A percentile compares a stretch with the other conserved stretches of the same genome.
phyloP scores from a whole-genome alignment of 139 green algal genomes.

The Prasinococcaceae sp. region DNA sequence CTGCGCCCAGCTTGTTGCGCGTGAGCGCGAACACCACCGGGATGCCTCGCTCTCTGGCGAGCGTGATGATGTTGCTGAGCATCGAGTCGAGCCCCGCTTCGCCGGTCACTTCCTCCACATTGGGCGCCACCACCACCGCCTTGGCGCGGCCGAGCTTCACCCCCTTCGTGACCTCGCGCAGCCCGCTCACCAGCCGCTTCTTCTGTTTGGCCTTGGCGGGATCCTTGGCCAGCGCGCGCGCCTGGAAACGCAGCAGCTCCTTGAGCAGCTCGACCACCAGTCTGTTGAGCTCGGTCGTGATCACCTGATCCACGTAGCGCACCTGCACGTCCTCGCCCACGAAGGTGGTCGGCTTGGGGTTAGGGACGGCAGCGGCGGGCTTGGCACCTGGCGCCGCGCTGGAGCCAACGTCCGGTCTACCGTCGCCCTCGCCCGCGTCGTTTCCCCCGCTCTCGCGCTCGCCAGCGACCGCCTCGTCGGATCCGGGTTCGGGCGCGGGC shows the following conservation, averaged over 20 bases:
- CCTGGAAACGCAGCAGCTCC: constrained; percentile 24
- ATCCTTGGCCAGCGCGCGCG: constrained; percentile 18
- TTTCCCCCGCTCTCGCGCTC: background rate
- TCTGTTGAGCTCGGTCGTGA: constrained; percentile 24
- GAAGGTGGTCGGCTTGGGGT: too few relatives aligned
- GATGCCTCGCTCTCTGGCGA: constrained; percentile 2
- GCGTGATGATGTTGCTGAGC: constrained; percentile 13
- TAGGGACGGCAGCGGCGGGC: too few relatives aligned
- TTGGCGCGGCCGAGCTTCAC: constrained; percentile 12
- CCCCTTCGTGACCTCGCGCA: constrained; percentile 19
- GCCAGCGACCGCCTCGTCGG: background rate
- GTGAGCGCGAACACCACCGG: constrained; percentile 27
- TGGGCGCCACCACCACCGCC: constrained; percentile 24
- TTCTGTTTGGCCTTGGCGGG: constrained; percentile 28
- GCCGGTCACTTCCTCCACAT: constrained; percentile 24
- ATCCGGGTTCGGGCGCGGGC: too few relatives aligned
- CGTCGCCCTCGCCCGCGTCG: too few relatives aligned
- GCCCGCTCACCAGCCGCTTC: constrained; percentile 15
- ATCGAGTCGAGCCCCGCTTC: constrained; percentile 24
- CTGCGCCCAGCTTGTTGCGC: constrained; percentile 6
- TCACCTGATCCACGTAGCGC: constrained; percentile 25
- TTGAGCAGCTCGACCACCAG: constrained; percentile 7
- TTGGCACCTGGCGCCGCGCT: too few relatives aligned
- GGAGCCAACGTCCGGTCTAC: too few relatives aligned
- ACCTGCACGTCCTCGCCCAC: background rate